Base-by-base conservation (phyloP, 106 monocot species). In the Dioscorea dumetorum region DNA sequence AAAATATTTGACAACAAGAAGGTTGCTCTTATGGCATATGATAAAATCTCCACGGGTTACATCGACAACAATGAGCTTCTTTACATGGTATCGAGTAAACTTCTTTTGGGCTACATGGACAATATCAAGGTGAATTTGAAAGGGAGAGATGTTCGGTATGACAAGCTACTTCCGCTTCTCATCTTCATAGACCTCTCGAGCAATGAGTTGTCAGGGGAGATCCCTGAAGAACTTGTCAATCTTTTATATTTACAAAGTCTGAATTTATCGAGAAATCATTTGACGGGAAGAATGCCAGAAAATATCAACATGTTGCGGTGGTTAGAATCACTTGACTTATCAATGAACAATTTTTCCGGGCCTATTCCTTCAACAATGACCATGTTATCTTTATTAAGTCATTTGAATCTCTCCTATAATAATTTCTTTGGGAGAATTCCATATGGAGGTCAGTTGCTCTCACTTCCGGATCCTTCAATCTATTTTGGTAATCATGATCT, bases 201-300 rank as follows among this genome's bases (percentile, higher is more conserved):
- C 20, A 72, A 72, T 72, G 12, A 72, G 34, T 61, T 72, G 21
- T 50, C 60, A 5, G 54, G 54, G 18, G 54, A 54, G 54, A 54
- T 54, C 0, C 54, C 54, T 54, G 54, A 16, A 13, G 54, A 54
- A 54, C 54, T 54, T 0, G 54, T 19, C 15, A 14, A 54, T 18
- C 54, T 54, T 19, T 19, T 5, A 13, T 16, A 19, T 3, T 54
- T 54, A 13, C 54, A 19, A 16, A 18, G 15, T 19, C 18, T 54
- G 54, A 54, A 54, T 19, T 54, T 54, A 19, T 54, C 54, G 3
- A 19, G 18, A 8, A 54, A 54, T 54, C 54, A 19, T 54, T 19
- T 54, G 5, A 54, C 54, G 18, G 54, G 54, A 54, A 54, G 5
- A 18, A 54, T 54, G 1, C 54, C 54, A 19, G 54, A 54, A 15